Conservation (phyloP, 2,329 filamentous ascomycete genomes). For the Beauveria caledonica region DNA sequence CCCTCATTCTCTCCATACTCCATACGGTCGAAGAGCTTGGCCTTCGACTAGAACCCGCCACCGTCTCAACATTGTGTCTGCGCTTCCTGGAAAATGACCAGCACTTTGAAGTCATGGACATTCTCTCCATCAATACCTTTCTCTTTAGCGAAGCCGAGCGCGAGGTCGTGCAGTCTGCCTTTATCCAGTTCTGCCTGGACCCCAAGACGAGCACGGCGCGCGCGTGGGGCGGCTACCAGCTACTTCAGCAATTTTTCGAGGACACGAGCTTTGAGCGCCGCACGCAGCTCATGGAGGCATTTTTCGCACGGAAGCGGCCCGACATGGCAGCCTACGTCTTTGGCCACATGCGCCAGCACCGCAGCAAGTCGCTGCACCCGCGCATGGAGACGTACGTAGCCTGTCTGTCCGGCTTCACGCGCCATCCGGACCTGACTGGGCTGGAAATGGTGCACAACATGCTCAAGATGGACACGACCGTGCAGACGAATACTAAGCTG, state of each 20-base stretch:
- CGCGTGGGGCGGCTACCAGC: constrained; percentile 57
- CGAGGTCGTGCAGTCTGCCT: constrained; percentile 52
- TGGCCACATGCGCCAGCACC: constrained; percentile 83
- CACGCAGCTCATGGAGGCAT: constrained; percentile 67
- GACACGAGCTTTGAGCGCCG: constrained; percentile 59
- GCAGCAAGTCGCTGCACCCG: constrained; percentile 55
- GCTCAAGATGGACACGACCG: constrained; percentile 80
- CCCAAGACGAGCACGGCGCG: constrained; percentile 51
- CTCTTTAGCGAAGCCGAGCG: constrained; percentile 65
- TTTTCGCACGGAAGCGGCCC: constrained; percentile 67
- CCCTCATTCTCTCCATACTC: constrained; percentile 64
- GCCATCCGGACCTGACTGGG: constrained; percentile 44
- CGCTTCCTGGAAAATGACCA: constrained; percentile 70
- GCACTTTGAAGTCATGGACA: constrained; percentile 69
- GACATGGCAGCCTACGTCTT: constrained; percentile 86
- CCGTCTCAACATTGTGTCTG: constrained; percentile 63
- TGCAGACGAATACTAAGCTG: constrained; percentile 68
- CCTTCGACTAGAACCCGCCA: constrained; percentile 62
- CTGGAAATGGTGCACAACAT: constrained; percentile 80
- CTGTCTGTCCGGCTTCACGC: constrained; percentile 68
- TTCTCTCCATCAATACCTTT: constrained; percentile 67
- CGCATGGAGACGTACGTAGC: constrained; percentile 65
- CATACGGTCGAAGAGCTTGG: constrained; percentile 64
- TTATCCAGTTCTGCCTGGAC: constrained; percentile 63
- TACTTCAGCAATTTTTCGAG: constrained; percentile 56